A percentile compares a stretch with the other conserved stretches of the same genome.
These are phyloP conservation scores for Anastatica hierochuntica DNA, from an alignment of 345 rosid species.

Conservation along the genomic window DNA sequence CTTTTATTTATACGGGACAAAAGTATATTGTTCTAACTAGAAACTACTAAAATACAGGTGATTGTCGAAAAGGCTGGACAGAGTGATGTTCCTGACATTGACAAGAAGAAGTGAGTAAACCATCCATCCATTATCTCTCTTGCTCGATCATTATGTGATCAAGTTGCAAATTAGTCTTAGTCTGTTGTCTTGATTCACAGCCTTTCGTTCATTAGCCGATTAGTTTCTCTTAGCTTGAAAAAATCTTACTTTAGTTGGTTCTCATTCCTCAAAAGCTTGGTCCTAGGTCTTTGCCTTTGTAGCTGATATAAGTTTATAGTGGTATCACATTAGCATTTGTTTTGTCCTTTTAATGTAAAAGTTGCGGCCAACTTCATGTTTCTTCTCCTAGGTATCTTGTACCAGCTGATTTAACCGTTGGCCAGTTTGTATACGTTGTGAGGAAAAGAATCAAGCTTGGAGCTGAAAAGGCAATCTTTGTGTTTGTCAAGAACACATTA, in stretches of 20 bases:
- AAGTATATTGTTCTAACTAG: conserved; percentile 7
- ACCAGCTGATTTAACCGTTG: conserved; percentile 75
- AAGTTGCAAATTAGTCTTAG: too few species aligned
- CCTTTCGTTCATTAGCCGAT: too few species aligned
- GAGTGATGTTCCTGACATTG: conserved; percentile 89
- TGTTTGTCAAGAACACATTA: conserved; percentile 66
- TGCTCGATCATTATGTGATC: too few species aligned
- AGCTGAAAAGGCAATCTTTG: conserved; percentile 78
- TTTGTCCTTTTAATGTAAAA: not conserved
- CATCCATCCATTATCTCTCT: not conserved
- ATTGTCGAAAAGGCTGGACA: conserved; percentile 88
- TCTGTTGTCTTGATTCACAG: too few species aligned
- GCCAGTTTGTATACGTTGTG: conserved; percentile 79
- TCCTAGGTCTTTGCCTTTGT: too few species aligned
- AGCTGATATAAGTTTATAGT: too few species aligned
- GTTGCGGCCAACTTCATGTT: not conserved
- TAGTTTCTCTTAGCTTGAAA: not conserved
- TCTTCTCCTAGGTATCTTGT: conserved; percentile 53
- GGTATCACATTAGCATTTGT: too few species aligned
- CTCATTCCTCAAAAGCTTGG: too few species aligned
- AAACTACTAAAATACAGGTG: conserved; percentile 40
- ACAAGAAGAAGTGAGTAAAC: conserved; percentile 84
- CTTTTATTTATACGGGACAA: too few species aligned
- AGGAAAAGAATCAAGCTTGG: conserved; percentile 75
- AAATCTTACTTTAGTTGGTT: not conserved